Percentiles rank a stretch among this genome's conserved stretches.
Conservation (phyloP, 83 land plant species). For the Picea mariana region DNA sequence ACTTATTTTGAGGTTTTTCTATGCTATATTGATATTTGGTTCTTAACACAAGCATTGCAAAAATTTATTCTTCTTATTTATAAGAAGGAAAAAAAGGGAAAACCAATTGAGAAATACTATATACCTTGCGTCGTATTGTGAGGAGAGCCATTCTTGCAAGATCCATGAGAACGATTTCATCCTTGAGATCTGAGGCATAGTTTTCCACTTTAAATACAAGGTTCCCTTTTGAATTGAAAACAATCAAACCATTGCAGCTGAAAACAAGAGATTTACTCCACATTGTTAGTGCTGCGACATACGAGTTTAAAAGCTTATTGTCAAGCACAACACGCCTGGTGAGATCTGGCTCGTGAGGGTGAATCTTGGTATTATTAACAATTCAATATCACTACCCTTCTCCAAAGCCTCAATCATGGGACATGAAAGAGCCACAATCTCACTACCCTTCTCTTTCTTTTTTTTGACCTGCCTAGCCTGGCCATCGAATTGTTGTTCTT, state of each 20-base stretch:
- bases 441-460: no score
- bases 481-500: no score
- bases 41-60: no score
- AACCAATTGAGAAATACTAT: no score
- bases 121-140: constrained; percentile 31
- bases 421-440: no score
- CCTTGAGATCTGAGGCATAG: constrained; percentile 9
- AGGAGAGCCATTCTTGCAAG: constrained; percentile 25
- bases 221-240: constrained; percentile 25
- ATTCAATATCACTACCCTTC: no score
- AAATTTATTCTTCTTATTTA: background rate
- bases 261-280: constrained; percentile 32
- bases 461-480: no score
- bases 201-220: constrained; percentile 32
- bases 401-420: no score
- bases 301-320: background rate
- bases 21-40: no score
- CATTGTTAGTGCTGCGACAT: constrained; percentile 16
- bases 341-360: background rate
- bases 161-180: constrained; percentile 38
- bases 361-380: background rate
- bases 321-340: no score
- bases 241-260: constrained; percentile 30
- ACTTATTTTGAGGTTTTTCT: no score
- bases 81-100: no score